Conservation (phyloP, 148 eudicot genomes). For the Nepenthes mirabilis region DNA sequence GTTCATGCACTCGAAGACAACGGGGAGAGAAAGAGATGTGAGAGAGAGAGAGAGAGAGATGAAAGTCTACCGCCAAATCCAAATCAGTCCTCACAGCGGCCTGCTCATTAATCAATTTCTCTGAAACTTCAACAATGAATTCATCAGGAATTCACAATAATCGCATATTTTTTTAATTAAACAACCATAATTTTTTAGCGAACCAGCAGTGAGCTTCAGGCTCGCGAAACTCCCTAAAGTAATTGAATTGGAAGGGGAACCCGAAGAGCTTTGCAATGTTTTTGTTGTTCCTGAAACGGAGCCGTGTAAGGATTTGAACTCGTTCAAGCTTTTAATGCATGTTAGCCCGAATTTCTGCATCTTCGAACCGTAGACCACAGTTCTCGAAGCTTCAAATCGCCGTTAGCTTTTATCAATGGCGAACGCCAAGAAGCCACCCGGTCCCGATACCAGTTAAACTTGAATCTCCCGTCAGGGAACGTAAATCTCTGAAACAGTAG, state of each 20-base stretch:
- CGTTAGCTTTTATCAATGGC: too few species aligned
- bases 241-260: constrained; percentile 41
- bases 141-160: constrained; percentile 4
- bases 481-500: too few species aligned
- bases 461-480: too few species aligned
- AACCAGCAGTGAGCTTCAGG: constrained; percentile 87
- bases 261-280: constrained; percentile 32
- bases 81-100: constrained; percentile 80
- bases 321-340: constrained; percentile 56
- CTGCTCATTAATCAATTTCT: constrained; percentile 89
- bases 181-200: constrained; percentile 4
- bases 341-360: constrained; percentile 67
- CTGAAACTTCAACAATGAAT: constrained; percentile 25
- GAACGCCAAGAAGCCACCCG: too few species aligned
- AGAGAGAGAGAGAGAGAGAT: constrained; percentile 6
- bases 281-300: constrained; percentile 36
- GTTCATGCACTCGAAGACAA: not conserved
- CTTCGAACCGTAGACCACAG: not conserved
- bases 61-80: constrained; percentile 57
- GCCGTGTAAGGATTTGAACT: constrained; percentile 45
- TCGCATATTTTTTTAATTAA: not conserved
- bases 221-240: constrained; percentile 66
- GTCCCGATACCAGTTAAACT: too few species aligned
- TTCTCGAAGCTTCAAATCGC: not conserved
- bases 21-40: not conserved